Base-by-base conservation (phyloP, 2,329 filamentous ascomycete genomes). In the Pseudocercospora eumusae region DNA sequence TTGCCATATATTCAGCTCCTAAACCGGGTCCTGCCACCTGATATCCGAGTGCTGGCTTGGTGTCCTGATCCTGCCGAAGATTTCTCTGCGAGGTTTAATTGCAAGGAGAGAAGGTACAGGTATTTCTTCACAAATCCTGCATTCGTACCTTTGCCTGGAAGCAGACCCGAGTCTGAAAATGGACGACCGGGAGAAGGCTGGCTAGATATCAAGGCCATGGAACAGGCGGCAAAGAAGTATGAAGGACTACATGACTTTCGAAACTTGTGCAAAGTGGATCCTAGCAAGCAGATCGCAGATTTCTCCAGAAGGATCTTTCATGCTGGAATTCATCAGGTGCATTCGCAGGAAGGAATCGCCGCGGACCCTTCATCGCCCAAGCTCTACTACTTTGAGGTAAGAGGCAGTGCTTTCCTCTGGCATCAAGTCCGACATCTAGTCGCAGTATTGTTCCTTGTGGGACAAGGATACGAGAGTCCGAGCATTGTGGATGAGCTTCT, bases 41-140 rank as follows among this genome's bases (percentile, higher is more conserved):
- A 96, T 74, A 98, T 99, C 71, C 86, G 92, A 64, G 82, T 96
- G 62, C 83, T 98, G 36, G 95, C 95, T 2, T 99, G 95, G 95
- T 96, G 93, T 74, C 92, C 93, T 0, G 82, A 86, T 28, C 91
- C 90, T 15, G 91, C 93, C 0, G 78, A 84, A 8, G 85, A 85
- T 64, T 99, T 99, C 76, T 92, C 91, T 33, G 95, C 95, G 4
- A 88, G 95, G 44, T 97, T 97, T 82, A 92, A 90, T 58, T 99
- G 95, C 77, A 86, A 89, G 64, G 92, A 97, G 77, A 85, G 95
- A 21, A 88, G 90, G 68, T 99, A 99, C 79, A 88, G 91, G 61
- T 99, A 99, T 78, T 98, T 96, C 81, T 99, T 99, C 80, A 98
- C 95, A 0, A 92, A 97, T 74, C 95, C 95, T 0, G 91, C 90